A percentile compares a stretch with the other conserved stretches of the same genome.
Evolutionary conservation across 768 basidiomycete genomes (phyloP).

Genomic region (Rhodotorula taiwanensis): DNA sequence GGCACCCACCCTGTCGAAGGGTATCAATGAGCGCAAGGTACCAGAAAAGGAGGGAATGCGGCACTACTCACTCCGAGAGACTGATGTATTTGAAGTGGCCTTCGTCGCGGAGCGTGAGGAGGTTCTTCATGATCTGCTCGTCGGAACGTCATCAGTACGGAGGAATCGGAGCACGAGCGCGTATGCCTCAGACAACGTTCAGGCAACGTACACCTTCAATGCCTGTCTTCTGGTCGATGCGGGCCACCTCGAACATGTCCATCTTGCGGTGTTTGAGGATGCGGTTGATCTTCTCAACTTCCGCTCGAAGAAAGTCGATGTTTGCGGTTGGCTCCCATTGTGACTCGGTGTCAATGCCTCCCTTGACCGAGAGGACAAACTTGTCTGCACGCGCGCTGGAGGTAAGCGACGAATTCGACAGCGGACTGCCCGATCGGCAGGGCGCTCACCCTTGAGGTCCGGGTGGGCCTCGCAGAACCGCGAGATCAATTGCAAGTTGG

Average conservation of each 20-base stretch:
- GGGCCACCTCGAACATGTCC: conserved; percentile 57
- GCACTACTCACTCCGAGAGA: conserved; percentile 49
- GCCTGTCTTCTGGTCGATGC: conserved; percentile 41
- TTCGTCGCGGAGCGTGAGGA: conserved; percentile 52
- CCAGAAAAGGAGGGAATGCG: neutral
- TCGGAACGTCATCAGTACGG: neutral
- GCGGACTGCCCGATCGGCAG: neutral
- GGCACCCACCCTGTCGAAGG: conserved; percentile 30
- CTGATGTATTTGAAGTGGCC: conserved; percentile 60
- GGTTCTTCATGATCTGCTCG: conserved; percentile 42
- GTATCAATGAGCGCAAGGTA: too few species aligned
- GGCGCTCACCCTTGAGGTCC: conserved; percentile 35
- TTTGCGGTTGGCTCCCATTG: conserved; percentile 8
- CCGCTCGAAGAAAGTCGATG: conserved; percentile 51
- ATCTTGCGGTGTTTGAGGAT: conserved; percentile 43
- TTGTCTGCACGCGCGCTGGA: conserved; percentile 41
- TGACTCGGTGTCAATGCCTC: conserved; percentile 39
- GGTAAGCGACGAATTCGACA: neutral
- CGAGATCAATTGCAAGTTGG: conserved; percentile 52
- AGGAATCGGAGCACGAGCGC: too few species aligned
- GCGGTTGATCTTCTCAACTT: conserved; percentile 49
- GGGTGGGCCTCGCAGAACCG: conserved; percentile 53
- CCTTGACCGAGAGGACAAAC: conserved; percentile 54
- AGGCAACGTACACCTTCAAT: conserved; percentile 21
- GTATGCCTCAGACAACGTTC: neutral